Evolutionary conservation across 371 early-diverging fungal genomes (phyloP), one percentile per base, ranked within the genome.

Genomic region (Nosema bombycis): DNA sequence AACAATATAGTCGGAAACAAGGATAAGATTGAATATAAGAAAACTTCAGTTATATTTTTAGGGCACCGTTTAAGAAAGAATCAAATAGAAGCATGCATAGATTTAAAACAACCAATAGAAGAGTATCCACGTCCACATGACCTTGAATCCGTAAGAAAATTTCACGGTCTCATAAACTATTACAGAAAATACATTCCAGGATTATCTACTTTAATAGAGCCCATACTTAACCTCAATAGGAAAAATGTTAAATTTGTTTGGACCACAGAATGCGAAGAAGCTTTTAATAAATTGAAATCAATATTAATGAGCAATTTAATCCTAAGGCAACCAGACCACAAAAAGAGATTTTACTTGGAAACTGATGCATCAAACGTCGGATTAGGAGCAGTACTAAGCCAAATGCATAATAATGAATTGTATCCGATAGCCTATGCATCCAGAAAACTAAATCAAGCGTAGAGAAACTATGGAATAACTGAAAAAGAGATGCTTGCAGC

Each of bases 281-380:
- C 46, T 10, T 46, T 46, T 46, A 46, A 18, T 18, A 6, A 46
- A 18, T 18, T 46, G 6, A 46, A 46, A 46, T 6, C 46, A 6
- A 18, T n/a, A 46, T 18, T 46, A 10, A 6, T 46, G 18, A 63
- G 57, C 1, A 2, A 26, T 2, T 54, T 0, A 29, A 26, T n/a
- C 18, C 36, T 69, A 61, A 24, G 23, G 4, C 58, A 83, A 38
- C 79, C 80, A 36, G 73, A 82, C 57, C 34, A 37, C 36, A 56
- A 33, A 29, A 75, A 73, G 37, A 21, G 26, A 2, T 75, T 71
- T 62, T 71, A 66, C 18, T 58, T 80, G 54, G 56, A 36, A 61
- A 80, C 82, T 15, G 82, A 82, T 73, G 82, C 80, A 1, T 71
- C 73, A 0, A 60, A 77, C 57, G 24, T 38, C 12, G 82, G 74